A percentile compares a stretch with the other conserved stretches of the same genome.
Conservation (phyloP, 768 basidiomycete genomes). For the Trichaptum fuscoviolaceum region DNA sequence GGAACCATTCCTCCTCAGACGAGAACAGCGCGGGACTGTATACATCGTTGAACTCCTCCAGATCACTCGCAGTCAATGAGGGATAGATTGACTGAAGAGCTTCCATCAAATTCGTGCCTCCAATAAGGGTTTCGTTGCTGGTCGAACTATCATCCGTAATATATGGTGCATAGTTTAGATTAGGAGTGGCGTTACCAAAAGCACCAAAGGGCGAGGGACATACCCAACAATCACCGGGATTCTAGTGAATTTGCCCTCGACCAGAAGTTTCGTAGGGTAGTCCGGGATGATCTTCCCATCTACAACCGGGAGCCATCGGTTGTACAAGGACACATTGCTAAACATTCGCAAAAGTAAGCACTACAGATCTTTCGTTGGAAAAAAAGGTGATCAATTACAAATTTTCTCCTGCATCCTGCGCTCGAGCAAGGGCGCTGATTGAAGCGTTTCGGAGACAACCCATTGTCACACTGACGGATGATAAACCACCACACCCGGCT, state of each 20-base stretch:
- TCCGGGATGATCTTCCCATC: slow-evolving; percentile 48
- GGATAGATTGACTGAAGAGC: slow-evolving; percentile 42
- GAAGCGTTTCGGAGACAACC: slow-evolving; percentile 45
- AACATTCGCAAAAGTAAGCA: slow-evolving; percentile 7
- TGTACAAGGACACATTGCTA: slow-evolving; percentile 31
- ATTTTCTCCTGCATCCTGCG: slow-evolving; percentile 56
- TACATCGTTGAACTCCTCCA: slow-evolving; percentile 31
- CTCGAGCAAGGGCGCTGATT: slow-evolving; percentile 45
- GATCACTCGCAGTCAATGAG: slow-evolving; percentile 32
- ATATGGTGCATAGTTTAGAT: not conserved
- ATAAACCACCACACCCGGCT: slow-evolving; percentile 40
- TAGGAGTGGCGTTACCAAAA: slow-evolving; percentile 3
- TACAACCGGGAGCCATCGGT: slow-evolving; percentile 46
- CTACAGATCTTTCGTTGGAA: slow-evolving; percentile 34
- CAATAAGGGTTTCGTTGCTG: slow-evolving; percentile 50
- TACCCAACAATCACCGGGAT: slow-evolving; percentile 60
- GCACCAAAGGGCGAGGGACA: slow-evolving; percentile 11
- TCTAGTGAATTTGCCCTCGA: slow-evolving; percentile 38
- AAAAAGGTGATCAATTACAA: slow-evolving; percentile 23
- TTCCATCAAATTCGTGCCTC: slow-evolving; percentile 32
- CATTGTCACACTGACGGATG: slow-evolving; percentile 29
- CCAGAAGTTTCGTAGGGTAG: slow-evolving; percentile 43
- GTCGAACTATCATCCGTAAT: slow-evolving; percentile 34
- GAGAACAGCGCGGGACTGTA: slow-evolving; percentile 42
- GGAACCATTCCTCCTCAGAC: slow-evolving; percentile 35